A percentile compares a stretch with the other conserved stretches of the same genome.
Evolutionary conservation across 805 yeast genomes (phyloP).

Genomic region (Candida oleophila): DNA sequence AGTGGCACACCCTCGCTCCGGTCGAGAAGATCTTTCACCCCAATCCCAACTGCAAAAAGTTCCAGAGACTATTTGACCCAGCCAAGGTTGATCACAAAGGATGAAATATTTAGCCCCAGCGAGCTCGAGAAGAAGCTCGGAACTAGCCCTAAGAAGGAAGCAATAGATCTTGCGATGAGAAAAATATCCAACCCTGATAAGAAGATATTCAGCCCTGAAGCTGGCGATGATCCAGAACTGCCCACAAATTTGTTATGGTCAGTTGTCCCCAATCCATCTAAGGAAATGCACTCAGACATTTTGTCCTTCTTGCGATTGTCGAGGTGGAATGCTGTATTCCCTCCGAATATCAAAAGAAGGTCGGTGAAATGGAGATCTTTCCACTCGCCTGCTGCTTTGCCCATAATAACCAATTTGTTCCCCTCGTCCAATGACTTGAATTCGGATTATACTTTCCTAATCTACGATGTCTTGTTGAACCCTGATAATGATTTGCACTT

Average conservation of each 20-base stretch:
- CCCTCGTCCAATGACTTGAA: slow-evolving; percentile 71
- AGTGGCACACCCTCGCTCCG: neutral
- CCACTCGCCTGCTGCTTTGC: slow-evolving; percentile 90
- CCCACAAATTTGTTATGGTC: slow-evolving; percentile 27
- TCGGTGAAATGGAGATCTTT: slow-evolving; percentile 90
- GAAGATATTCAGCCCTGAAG: neutral
- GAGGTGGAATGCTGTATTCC: slow-evolving; percentile 90
- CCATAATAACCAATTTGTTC: slow-evolving; percentile 74
- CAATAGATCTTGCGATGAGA: neutral
- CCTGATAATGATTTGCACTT: slow-evolving; percentile 54
- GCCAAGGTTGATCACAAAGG: neutral
- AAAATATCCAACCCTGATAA: neutral
- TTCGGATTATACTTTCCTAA: slow-evolving; percentile 71
- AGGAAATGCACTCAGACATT: slow-evolving; percentile 53
- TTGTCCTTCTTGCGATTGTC: slow-evolving; percentile 64
- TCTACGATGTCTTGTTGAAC: slow-evolving; percentile 74
- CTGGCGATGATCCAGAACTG: neutral
- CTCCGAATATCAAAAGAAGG: slow-evolving; percentile 62
- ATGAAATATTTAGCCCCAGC: slow-evolving; percentile 12
- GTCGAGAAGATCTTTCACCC: neutral
- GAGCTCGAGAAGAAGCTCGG: slow-evolving; percentile 13
- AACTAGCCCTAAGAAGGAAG: slow-evolving; percentile 1
- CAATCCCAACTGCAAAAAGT: neutral
- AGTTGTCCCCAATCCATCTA: slow-evolving; percentile 66
- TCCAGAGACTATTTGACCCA: neutral